Evolutionary conservation across 225 moss, liverwort and hornwort species (phyloP).

Genomic region (Lunularia cruciata): DNA sequence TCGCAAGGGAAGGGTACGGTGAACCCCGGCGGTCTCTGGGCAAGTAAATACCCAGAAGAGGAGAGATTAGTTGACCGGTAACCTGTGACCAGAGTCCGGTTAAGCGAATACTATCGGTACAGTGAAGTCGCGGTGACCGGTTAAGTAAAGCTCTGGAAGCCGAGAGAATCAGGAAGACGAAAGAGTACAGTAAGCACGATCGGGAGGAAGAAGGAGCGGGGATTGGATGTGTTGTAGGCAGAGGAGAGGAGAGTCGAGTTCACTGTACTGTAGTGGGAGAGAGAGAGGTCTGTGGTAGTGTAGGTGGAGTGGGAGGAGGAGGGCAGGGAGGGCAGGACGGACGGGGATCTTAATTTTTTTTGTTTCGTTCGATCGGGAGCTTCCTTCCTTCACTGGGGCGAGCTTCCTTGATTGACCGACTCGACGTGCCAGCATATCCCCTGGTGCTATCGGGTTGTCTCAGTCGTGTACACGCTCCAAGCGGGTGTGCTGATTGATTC

Average conservation of each 20-base stretch:
- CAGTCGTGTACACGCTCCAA: slow-evolving; percentile 6
- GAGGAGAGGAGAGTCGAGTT: slow-evolving; percentile 1
- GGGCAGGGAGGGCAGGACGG: neutral
- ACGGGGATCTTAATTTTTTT: slow-evolving; percentile 8
- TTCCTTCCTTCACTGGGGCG: neutral
- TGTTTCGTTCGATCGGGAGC: slow-evolving; percentile 22
- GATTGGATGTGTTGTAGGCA: slow-evolving; percentile 1
- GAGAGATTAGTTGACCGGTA: no score
- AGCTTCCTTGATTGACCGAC: neutral
- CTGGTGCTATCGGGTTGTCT: slow-evolving; percentile 15
- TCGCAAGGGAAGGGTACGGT: no score
- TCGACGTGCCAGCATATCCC: slow-evolving; percentile 4
- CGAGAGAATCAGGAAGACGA: neutral
- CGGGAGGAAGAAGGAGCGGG: neutral
- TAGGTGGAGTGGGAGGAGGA: no score
- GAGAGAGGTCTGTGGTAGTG: no score
- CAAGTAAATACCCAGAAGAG: no score
- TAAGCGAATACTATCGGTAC: no score
- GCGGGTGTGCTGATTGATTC: slow-evolving; percentile 10
- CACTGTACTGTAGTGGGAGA: neutral
- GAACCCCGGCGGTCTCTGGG: no score
- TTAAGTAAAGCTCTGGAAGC: no score
- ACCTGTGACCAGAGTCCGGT: no score
- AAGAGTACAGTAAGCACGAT: slow-evolving; percentile 2
- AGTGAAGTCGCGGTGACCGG: no score